A percentile compares a stretch with the other conserved stretches of the same genome.
These are phyloP conservation scores for Botrytis sinoallii DNA, from an alignment of 2,329 filamentous ascomycete species.

Conservation along the genomic window DNA sequence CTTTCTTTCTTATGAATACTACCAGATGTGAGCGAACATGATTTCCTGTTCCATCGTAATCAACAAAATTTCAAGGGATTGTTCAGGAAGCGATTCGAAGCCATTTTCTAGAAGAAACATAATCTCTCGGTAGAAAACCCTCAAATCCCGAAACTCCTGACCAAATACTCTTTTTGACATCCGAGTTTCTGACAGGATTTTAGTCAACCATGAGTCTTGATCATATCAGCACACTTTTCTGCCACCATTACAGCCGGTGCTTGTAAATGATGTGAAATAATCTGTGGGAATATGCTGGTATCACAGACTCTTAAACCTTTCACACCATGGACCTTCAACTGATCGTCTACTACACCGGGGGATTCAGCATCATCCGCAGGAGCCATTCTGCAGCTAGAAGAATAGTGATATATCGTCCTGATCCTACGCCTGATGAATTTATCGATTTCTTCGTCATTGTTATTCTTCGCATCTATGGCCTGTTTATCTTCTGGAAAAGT, in stretches of 20 bases:
- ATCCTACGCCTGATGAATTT: background rate
- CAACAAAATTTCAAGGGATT: background rate
- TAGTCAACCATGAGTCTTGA: slow-evolving; percentile 4
- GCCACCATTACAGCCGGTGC: slow-evolving; percentile 30
- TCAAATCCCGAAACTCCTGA: background rate
- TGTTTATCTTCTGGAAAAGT: background rate
- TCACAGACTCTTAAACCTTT: slow-evolving; percentile 31
- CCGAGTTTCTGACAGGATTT: background rate
- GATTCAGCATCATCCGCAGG: background rate
- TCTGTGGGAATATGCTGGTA: slow-evolving; percentile 30
- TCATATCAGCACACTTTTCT: slow-evolving; percentile 25
- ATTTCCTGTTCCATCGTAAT: background rate
- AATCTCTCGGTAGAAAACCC: background rate
- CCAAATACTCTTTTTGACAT: background rate
- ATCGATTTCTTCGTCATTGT: background rate
- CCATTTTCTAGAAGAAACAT: background rate
- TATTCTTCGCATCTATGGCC: background rate
- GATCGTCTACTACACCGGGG: slow-evolving; percentile 30
- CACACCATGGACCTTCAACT: slow-evolving; percentile 30
- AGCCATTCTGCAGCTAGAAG: slow-evolving; percentile 2
- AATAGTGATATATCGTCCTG: background rate
- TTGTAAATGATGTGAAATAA: slow-evolving; percentile 28
- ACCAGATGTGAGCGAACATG: background rate
- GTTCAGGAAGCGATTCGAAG: background rate
- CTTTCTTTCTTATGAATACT: background rate